Evolutionary conservation across 352 stramenopile genomes (phyloP).

Genomic region (Globisporangium heterothallicum): DNA sequence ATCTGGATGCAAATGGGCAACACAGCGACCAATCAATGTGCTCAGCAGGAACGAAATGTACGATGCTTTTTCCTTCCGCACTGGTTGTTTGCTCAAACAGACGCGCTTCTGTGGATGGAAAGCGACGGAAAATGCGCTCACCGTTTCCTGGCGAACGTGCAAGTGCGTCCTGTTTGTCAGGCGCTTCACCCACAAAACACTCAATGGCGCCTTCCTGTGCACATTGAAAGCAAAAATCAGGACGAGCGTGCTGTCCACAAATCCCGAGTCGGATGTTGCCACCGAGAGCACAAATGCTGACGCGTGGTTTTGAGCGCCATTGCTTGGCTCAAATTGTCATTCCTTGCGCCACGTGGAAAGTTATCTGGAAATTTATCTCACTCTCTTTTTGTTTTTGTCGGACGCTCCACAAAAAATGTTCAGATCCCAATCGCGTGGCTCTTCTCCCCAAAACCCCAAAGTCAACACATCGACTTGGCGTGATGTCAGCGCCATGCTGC

Average conservation of each 20-base stretch:
- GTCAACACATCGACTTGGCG: not conserved
- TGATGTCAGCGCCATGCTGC: not conserved
- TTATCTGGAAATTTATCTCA: constrained; percentile 5
- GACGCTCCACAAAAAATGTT: not conserved
- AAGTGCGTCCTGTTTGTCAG: not conserved
- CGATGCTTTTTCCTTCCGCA: not conserved
- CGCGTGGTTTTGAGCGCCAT: not conserved
- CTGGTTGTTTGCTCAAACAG: not conserved
- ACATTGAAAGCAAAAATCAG: not conserved
- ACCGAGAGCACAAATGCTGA: not conserved
- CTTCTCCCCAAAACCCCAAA: no score
- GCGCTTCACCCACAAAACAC: no score
- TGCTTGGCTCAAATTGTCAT: constrained; percentile 1
- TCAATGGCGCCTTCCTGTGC: no score
- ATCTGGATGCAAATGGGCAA: no score
- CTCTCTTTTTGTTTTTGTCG: no score
- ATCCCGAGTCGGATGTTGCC: not conserved
- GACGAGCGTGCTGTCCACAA: not conserved
- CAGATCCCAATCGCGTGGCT: not conserved
- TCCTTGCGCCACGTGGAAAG: not conserved
- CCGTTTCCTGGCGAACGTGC: not conserved
- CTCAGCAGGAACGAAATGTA: no score
- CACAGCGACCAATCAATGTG: no score
- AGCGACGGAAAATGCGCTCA: not conserved
- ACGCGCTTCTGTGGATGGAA: not conserved